Percentiles rank a stretch among this genome's conserved stretches.
phyloP scores from a whole-genome alignment of 2,329 filamentous ascomycete genomes.

The Hypocreales sp. region DNA sequence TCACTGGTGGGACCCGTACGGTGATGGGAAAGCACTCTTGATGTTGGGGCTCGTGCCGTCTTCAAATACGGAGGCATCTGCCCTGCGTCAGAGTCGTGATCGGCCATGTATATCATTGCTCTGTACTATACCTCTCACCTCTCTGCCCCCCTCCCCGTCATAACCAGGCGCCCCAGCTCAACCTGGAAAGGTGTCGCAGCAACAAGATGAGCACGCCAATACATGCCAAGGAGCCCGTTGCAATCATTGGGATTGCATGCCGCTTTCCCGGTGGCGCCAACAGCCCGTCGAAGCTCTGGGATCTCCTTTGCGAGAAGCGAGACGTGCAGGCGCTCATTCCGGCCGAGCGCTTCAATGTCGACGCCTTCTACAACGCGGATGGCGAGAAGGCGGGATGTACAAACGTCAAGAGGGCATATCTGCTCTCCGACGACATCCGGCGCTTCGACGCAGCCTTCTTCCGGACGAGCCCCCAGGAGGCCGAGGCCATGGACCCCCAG shows the following conservation, averaged over 20 bases:
- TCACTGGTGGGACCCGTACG: no score
- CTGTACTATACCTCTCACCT: neutral
- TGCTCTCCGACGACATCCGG: slow-evolving; percentile 19
- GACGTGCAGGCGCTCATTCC: slow-evolving; percentile 16
- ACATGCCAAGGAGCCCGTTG: slow-evolving; percentile 5
- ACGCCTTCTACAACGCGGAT: slow-evolving; percentile 11
- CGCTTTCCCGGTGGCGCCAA: slow-evolving; percentile 20
- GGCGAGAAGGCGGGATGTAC: slow-evolving; percentile 11
- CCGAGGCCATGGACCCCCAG: slow-evolving; percentile 25
- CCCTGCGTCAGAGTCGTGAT: neutral
- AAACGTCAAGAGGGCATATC: slow-evolving; percentile 15
- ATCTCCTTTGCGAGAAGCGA: slow-evolving; percentile 11
- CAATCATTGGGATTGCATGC: slow-evolving; percentile 22
- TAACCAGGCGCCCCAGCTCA: neutral
- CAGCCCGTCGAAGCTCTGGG: slow-evolving; percentile 18
- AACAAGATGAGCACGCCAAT: neutral
- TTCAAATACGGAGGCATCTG: no score
- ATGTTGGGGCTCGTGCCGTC: no score
- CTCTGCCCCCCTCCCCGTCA: no score
- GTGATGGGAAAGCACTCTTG: no score
- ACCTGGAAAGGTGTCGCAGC: neutral
- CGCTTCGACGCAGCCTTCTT: slow-evolving; percentile 22
- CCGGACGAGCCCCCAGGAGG: slow-evolving; percentile 20
- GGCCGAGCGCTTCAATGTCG: slow-evolving; percentile 9
- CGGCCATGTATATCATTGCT: neutral